These are phyloP conservation scores for Helianthus tuberosus DNA, from an alignment of 129 eudicot species.

Conservation along the genomic window DNA sequence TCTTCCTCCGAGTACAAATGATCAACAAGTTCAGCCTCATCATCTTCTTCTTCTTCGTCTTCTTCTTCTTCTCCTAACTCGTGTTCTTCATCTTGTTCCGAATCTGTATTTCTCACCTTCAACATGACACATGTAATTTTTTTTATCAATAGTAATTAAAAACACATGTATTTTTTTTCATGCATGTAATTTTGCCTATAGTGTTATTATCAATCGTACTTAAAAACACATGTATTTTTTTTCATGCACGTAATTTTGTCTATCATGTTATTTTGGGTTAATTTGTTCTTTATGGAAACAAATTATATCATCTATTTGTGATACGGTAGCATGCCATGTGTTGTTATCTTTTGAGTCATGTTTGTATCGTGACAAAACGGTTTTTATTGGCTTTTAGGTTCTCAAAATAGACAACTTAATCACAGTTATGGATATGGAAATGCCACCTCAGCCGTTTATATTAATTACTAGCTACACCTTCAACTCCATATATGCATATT, in stretches of 20 bases:
- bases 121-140: not conserved
- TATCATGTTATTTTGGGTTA: no score
- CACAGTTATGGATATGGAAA: slow-evolving; percentile 15
- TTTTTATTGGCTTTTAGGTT: slow-evolving; percentile 32
- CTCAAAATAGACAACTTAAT: slow-evolving; percentile 29
- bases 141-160: not conserved
- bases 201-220: not conserved
- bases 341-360: slow-evolving; percentile 31
- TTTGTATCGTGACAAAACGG: slow-evolving; percentile 27
- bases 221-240: not conserved
- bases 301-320: not conserved
- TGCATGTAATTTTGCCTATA: no score
- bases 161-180: not conserved
- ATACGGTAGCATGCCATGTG: slow-evolving; percentile 12
- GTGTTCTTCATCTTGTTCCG: slow-evolving; percentile 31
- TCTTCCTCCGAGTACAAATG: slow-evolving; percentile 81
- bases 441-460: slow-evolving; percentile 24
- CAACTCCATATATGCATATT: not conserved
- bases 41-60: slow-evolving; percentile 11
- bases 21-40: slow-evolving; percentile 68
- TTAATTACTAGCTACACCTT: not conserved
- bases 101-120: slow-evolving; percentile 25
- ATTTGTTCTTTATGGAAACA: not conserved
- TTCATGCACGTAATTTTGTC: no score
- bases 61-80: slow-evolving; percentile 22